Base-by-base conservation (phyloP, 106 monocot species). In the Chionographis japonica region DNA sequence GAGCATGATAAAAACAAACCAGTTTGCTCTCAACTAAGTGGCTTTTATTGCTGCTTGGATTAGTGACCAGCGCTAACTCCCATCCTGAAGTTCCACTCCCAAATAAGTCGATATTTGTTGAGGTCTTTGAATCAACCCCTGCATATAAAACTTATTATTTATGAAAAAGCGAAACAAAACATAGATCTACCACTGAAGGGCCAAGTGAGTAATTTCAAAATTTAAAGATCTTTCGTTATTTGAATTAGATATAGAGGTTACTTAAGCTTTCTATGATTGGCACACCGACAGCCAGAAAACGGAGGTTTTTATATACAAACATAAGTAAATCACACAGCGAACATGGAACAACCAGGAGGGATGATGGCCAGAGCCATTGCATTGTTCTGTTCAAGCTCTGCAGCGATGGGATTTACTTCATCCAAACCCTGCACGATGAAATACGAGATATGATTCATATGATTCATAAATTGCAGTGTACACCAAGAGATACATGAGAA, bases 351-450 rank as follows among this genome's bases (percentile, higher is more conserved):
- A 88, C 92, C 88, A 37, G 83, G 66, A 46, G 77, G 69, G 65
- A 88, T 71, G 68, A 91, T 85, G 27, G 88, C 88, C 18, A 92
- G 75, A 75, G 91, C 91, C 75, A 92, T 57, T 63, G 88, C 88
- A 75, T 92, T 92, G 57, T 40, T 85, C 58, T 85, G 77, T 52
- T 92, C 88, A 57, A 92, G 82, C 56, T 83, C 80, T 53, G 80
- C 72, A 54, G 85, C 92, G 46, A 58, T 54, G 13, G 88, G 83
- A 56, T 76, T 88, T 66, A 92, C 61, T 66, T 88, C 92, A 64
- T 86, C 72, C 62, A 89, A 68, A 71, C 86, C 86, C 93, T 94
- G 78, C 39, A 81, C 59, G 53, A 66, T 57, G 58, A 57, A 40
- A 62, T 3, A 53, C 38, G 36, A 54, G 52, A 52, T 69, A 15